Conservation (phyloP, 371 early-diverging fungal species). For the Mortierella polycephala region DNA sequence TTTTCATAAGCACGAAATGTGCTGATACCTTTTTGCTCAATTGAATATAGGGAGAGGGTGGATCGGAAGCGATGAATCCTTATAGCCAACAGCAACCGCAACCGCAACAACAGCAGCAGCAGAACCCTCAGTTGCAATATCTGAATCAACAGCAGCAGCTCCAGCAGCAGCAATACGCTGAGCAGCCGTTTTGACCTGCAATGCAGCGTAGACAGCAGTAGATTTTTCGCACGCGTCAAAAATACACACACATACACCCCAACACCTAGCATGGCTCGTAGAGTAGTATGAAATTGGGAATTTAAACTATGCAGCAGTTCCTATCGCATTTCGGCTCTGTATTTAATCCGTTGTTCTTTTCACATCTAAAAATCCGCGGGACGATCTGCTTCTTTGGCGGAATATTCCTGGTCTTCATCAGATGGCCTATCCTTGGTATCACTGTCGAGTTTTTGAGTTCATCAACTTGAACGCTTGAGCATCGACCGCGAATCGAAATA, state of each 20-base stretch:
- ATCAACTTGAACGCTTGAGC: constrained; percentile 71
- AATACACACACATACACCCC: no score
- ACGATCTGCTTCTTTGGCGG: constrained; percentile 93
- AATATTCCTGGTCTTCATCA: constrained; percentile 87
- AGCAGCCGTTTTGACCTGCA: no score
- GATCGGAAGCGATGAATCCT: neutral
- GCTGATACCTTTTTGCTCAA: no score
- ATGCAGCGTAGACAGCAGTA: no score
- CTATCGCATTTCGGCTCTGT: no score
- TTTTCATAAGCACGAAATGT: neutral
- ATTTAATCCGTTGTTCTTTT: constrained; percentile 31
- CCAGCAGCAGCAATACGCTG: neutral
- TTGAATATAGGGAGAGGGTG: no score
- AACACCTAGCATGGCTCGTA: no score
- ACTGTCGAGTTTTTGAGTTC: constrained; percentile 93
- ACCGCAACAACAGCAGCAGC: constrained; percentile 7
- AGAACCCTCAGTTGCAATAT: neutral
- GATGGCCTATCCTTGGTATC: constrained; percentile 93
- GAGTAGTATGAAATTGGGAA: no score
- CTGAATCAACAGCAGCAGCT: neutral
- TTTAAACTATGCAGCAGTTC: no score
- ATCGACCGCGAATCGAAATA: neutral
- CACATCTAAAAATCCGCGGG: constrained; percentile 87
- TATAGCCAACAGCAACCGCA: neutral
- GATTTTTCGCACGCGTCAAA: no score